Conservation (phyloP, 352 stramenopile species). For the Globisporangium uncinulatum region DNA sequence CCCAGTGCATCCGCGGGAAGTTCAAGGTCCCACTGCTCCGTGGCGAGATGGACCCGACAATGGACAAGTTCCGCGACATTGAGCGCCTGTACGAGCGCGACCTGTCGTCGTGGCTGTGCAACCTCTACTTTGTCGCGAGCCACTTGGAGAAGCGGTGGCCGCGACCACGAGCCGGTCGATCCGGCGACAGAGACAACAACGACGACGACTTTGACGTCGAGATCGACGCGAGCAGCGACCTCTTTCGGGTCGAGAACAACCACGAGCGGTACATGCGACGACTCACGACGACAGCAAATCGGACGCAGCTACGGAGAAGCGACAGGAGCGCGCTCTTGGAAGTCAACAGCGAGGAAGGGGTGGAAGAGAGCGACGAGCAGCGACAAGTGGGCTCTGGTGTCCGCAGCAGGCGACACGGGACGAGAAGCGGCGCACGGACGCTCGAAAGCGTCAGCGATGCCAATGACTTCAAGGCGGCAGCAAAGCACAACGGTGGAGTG, state of each 20-base stretch:
- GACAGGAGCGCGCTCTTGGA: not conserved
- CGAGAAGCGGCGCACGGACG: not conserved
- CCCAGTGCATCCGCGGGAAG: constrained; percentile 59
- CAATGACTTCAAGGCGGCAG: not conserved
- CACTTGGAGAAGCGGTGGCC: constrained; percentile 29
- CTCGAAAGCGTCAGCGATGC: constrained; percentile 9
- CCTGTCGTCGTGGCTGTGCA: constrained; percentile 85
- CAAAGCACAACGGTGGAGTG: not conserved
- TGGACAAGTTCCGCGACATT: constrained; percentile 70
- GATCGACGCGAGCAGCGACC: constrained; percentile 38
- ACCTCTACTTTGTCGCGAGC: constrained; percentile 83
- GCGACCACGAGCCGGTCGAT: not conserved
- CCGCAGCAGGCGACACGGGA: not conserved
- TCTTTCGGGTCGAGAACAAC: constrained; percentile 33
- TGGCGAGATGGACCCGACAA: constrained; percentile 77
- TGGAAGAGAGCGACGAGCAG: not conserved
- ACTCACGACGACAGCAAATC: constrained; percentile 16
- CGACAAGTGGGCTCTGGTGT: not conserved
- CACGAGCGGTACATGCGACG: constrained; percentile 37
- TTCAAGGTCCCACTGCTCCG: constrained; percentile 82
- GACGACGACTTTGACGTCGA: constrained; percentile 33
- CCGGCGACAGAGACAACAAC: not conserved
- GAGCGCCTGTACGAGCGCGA: constrained; percentile 62
- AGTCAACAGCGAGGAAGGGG: not conserved
- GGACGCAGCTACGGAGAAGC: not conserved